These are phyloP conservation scores for Solanum etuberosum DNA, from an alignment of 257 asterid genomes.

Conservation along the genomic window DNA sequence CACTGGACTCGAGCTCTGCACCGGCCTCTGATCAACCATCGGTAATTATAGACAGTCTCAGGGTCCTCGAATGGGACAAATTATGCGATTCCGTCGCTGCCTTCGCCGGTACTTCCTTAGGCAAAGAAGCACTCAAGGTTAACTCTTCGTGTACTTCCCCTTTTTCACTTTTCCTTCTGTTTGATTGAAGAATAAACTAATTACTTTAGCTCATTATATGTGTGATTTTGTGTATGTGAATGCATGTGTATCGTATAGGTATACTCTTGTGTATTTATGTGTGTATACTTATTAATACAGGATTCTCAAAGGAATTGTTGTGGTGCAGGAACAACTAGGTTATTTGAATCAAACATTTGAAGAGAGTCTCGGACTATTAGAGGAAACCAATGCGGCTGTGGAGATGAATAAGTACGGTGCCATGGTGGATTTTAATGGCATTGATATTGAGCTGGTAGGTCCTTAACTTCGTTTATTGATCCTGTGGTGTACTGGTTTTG, in stretches of 20 bases:
- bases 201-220: not conserved
- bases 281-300: not conserved
- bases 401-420: slow-evolving; percentile 88
- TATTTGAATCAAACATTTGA: slow-evolving; percentile 43
- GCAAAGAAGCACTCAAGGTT: slow-evolving; percentile 58
- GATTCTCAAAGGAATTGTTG: not conserved
- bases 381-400: slow-evolving; percentile 84
- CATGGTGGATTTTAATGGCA: slow-evolving; percentile 62
- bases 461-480: not conserved
- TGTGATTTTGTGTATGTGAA: not conserved
- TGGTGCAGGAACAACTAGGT: slow-evolving; percentile 60
- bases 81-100: slow-evolving; percentile 78
- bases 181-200: not conserved
- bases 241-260: not conserved
- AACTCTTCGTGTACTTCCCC: not conserved
- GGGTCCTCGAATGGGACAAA: slow-evolving; percentile 81
- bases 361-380: slow-evolving; percentile 48
- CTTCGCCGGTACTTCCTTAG: slow-evolving; percentile 77
- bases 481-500: not conserved
- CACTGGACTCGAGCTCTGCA: not conserved
- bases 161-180: not conserved
- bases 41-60: slow-evolving; percentile 67
- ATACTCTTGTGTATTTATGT: not conserved
- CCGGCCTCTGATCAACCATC: slow-evolving; percentile 18
- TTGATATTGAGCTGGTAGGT: slow-evolving; percentile 54